Evolutionary conservation across 352 stramenopile genomes (phyloP).

Genomic region (Phytopythium boreale): DNA sequence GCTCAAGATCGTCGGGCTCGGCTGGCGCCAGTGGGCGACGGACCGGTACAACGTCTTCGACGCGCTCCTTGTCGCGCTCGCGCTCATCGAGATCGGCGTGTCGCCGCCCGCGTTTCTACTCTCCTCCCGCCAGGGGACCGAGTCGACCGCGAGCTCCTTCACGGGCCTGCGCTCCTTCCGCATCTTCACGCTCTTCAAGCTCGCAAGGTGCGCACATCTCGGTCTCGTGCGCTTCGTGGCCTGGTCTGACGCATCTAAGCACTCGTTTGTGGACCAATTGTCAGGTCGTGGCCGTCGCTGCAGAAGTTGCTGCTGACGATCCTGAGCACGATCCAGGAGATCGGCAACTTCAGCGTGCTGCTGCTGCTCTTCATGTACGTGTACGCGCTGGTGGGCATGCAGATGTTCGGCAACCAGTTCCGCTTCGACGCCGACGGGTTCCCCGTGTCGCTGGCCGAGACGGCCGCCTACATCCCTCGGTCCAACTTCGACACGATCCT

Average conservation of each 20-base stretch:
- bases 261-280: too few relatives aligned
- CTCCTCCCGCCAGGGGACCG: background rate
- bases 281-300: slow-evolving; percentile 83
- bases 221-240: too few relatives aligned
- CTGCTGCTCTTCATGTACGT: slow-evolving; percentile 95
- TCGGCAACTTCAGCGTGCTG: slow-evolving; percentile 91
- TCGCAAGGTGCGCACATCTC: slow-evolving; percentile 42
- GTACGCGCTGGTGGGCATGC: slow-evolving; percentile 89
- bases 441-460: slow-evolving; percentile 20
- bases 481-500: slow-evolving; percentile 72
- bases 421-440: slow-evolving; percentile 78
- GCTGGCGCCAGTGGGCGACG: slow-evolving; percentile 35
- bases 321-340: slow-evolving; percentile 80
- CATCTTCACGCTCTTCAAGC: slow-evolving; percentile 90
- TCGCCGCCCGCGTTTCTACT: slow-evolving; percentile 34
- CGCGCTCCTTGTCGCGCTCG: slow-evolving; percentile 50
- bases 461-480: slow-evolving; percentile 35
- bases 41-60: slow-evolving; percentile 86
- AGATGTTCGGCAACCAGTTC: slow-evolving; percentile 91
- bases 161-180: slow-evolving; percentile 85
- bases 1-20: slow-evolving; percentile 75
- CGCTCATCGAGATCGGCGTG: slow-evolving; percentile 36
- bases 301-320: slow-evolving; percentile 91
- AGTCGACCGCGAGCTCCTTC: slow-evolving; percentile 28
- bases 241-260: too few relatives aligned